Evolutionary conservation across 1,284 basidiomycete species (phyloP).

Genomic region (Exobasidium cylindrosporum): DNA sequence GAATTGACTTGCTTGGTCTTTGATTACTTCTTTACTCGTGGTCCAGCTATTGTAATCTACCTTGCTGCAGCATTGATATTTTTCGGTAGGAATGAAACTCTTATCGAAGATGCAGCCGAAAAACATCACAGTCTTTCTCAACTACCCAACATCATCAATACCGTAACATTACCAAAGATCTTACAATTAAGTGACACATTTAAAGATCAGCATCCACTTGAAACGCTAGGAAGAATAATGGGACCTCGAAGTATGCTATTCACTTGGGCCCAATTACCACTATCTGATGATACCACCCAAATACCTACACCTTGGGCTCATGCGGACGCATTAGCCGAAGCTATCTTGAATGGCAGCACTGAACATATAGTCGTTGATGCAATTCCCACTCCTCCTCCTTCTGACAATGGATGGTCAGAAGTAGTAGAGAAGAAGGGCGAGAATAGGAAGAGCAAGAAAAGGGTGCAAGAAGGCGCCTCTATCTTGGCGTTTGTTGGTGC

Average conservation of each 20-base stretch:
- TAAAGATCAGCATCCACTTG: background rate
- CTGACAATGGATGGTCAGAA: constrained; percentile 5
- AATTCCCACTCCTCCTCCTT: background rate
- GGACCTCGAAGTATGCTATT: constrained; percentile 8
- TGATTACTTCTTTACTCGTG: constrained; percentile 78
- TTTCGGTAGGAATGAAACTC: constrained; percentile 18
- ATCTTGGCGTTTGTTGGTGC: constrained; percentile 1
- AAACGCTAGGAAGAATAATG: constrained; percentile 8
- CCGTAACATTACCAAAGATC: background rate
- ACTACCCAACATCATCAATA: constrained; percentile 18
- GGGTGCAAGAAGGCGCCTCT: background rate
- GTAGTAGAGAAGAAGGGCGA: background rate
- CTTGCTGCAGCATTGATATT: constrained; percentile 72
- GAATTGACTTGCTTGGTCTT: constrained; percentile 62
- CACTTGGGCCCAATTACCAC: constrained; percentile 10
- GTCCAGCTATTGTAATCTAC: constrained; percentile 77
- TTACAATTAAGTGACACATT: background rate
- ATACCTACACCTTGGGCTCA: background rate
- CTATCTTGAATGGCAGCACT: background rate
- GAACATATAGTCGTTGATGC: constrained; percentile 5
- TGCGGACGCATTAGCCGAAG: constrained; percentile 2
- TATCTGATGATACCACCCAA: background rate
- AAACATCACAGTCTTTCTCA: constrained; percentile 30
- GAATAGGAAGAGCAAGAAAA: background rate
- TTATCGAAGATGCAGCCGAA: constrained; percentile 31